These are phyloP conservation scores for Fusarium staphyleae DNA, from an alignment of 2,329 filamentous ascomycete species.

Conservation along the genomic window DNA sequence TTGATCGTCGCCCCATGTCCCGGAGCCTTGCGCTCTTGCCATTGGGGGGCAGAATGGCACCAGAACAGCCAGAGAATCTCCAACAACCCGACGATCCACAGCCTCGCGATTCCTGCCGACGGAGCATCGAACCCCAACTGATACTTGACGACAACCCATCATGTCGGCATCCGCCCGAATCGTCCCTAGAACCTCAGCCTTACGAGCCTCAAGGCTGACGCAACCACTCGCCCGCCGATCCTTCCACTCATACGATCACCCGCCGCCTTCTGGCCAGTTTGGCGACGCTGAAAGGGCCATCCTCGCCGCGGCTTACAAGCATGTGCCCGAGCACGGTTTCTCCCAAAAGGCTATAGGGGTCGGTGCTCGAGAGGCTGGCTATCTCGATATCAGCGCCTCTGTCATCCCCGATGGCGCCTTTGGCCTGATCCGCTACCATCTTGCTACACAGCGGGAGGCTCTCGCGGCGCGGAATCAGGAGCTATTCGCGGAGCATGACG, in stretches of 20 bases:
- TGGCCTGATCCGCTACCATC: constrained; percentile 80
- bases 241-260: constrained; percentile 80
- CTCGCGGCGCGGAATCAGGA: constrained; percentile 55
- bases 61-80: constrained; percentile 21
- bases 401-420: constrained; percentile 82
- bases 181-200: constrained; percentile 21
- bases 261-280: constrained; percentile 66
- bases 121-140: background rate
- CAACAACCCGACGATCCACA: constrained; percentile 17
- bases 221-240: constrained; percentile 26
- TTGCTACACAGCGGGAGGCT: constrained; percentile 69
- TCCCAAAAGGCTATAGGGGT: constrained; percentile 73
- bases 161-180: constrained; percentile 31
- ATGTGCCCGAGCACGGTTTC: constrained; percentile 86
- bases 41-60: constrained; percentile 21
- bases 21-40: background rate
- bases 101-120: background rate
- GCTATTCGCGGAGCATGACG: constrained; percentile 50
- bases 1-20: constrained; percentile 5
- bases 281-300: constrained; percentile 74
- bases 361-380: constrained; percentile 84
- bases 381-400: constrained; percentile 84
- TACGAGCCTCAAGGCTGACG: constrained; percentile 23
- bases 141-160: background rate
- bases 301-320: constrained; percentile 78